These are phyloP conservation scores for Mycena haematopus DNA, from an alignment of 768 basidiomycete genomes.

Conservation along the genomic window DNA sequence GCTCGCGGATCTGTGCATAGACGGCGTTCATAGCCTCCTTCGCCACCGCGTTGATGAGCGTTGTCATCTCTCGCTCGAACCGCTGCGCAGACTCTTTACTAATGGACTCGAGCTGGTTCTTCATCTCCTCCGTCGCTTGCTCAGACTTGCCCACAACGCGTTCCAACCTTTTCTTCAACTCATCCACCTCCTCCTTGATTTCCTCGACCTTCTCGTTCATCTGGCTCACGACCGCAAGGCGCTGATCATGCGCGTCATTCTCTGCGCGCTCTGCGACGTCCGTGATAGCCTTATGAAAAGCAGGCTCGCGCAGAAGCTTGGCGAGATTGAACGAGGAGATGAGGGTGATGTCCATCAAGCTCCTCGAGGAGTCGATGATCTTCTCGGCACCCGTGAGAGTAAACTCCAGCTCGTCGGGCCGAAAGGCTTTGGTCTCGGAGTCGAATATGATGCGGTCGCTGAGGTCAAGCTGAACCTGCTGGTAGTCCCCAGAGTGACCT, in stretches of 20 bases:
- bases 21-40: slow-evolving; percentile 7
- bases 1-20: slow-evolving; percentile 16
- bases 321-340: slow-evolving; percentile 16
- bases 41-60: slow-evolving; percentile 9
- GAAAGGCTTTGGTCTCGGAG: slow-evolving; percentile 1
- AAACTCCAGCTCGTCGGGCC: slow-evolving; percentile 6
- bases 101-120: slow-evolving; percentile 9
- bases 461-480: slow-evolving; percentile 4
- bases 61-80: slow-evolving; percentile 15
- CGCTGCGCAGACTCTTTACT: slow-evolving; percentile 10
- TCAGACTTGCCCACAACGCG: background rate
- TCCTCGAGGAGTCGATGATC: slow-evolving; percentile 14
- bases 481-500: slow-evolving; percentile 1
- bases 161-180: slow-evolving; percentile 4
- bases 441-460: slow-evolving; percentile 1
- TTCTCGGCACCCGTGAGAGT: slow-evolving; percentile 2
- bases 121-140: slow-evolving; percentile 11
- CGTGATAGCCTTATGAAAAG: slow-evolving; percentile 4
- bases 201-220: slow-evolving; percentile 16
- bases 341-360: slow-evolving; percentile 14
- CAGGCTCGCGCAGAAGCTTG: slow-evolving; percentile 14
- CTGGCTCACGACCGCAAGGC: slow-evolving; percentile 4
- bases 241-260: slow-evolving; percentile 13
- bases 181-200: slow-evolving; percentile 12
- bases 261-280: slow-evolving; percentile 16